Percentiles rank a stretch among this genome's conserved stretches.
Conservation (phyloP, 495 filamentous ascomycete species). For the Tuber umbilicatum region DNA sequence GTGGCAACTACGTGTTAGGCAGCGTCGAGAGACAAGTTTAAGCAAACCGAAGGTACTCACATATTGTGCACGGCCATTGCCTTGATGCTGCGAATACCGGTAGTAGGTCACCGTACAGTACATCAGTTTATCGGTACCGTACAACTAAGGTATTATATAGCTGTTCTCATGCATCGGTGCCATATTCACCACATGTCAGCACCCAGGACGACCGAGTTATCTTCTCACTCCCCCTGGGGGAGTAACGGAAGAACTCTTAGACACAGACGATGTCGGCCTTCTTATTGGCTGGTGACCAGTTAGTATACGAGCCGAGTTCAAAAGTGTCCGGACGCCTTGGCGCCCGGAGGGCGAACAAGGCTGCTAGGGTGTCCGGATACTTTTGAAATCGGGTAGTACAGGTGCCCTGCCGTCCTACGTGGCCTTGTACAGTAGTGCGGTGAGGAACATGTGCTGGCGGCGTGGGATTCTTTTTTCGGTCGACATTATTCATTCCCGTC, state of each 20-base stretch:
- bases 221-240: no score
- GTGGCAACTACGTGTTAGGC: not conserved
- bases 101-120: no score
- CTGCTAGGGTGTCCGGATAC: no score
- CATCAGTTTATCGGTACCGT: no score
- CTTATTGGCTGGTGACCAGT: not conserved
- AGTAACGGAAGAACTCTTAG: not conserved
- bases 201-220: not conserved
- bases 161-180: not conserved
- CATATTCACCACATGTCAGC: not conserved
- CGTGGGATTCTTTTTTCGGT: not conserved
- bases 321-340: no score
- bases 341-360: no score
- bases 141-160: not conserved
- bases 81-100: not conserved
- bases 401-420: not conserved
- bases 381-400: no score
- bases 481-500: not conserved
- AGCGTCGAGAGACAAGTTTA: not conserved
- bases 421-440: not conserved
- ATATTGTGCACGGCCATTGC: not conserved
- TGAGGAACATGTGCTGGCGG: not conserved
- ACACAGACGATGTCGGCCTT: not conserved
- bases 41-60: not conserved
- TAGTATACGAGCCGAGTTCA: no score